These are phyloP conservation scores for Tricharina praecox DNA, from an alignment of 495 filamentous ascomycete species.

Conservation along the genomic window DNA sequence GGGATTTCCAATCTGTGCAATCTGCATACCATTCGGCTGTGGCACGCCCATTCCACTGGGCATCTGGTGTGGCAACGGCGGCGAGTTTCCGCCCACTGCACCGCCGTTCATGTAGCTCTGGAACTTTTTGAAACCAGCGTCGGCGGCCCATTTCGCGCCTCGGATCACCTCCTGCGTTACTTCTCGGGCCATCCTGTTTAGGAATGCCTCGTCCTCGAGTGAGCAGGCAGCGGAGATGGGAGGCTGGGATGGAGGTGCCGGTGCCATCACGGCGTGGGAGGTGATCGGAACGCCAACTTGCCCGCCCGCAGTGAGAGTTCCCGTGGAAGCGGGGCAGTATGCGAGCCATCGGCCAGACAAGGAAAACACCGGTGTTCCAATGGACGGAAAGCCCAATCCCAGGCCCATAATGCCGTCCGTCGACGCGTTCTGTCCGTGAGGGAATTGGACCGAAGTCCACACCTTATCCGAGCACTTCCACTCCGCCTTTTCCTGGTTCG, in stretches of 20 bases:
- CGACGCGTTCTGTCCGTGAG: not conserved
- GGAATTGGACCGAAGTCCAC: slow-evolving; percentile 21
- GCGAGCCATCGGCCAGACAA: slow-evolving; percentile 71
- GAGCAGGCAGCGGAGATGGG: slow-evolving; percentile 59
- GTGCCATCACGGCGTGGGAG: slow-evolving; percentile 50
- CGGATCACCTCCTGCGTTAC: slow-evolving; percentile 83
- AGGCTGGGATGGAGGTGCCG: slow-evolving; percentile 57
- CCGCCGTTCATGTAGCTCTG: slow-evolving; percentile 64
- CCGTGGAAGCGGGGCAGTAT: slow-evolving; percentile 56
- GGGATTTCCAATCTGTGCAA: slow-evolving; percentile 6
- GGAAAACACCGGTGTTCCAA: slow-evolving; percentile 46
- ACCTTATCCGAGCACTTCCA: slow-evolving; percentile 25
- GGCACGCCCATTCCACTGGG: not conserved
- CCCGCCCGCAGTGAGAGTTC: slow-evolving; percentile 52
- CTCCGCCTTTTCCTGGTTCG: slow-evolving; percentile 5
- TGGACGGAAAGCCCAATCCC: not conserved
- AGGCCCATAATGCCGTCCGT: not conserved
- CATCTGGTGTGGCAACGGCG: not conserved
- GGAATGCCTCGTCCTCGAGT: slow-evolving; percentile 58
- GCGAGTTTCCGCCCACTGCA: not conserved
- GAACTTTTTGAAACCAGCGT: slow-evolving; percentile 71
- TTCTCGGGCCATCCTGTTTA: slow-evolving; percentile 73
- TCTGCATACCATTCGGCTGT: not conserved
- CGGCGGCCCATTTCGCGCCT: slow-evolving; percentile 71
- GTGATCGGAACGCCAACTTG: slow-evolving; percentile 33